phyloP scores from a whole-genome alignment of 1,284 basidiomycete genomes.

The Wolfiporia cocos region DNA sequence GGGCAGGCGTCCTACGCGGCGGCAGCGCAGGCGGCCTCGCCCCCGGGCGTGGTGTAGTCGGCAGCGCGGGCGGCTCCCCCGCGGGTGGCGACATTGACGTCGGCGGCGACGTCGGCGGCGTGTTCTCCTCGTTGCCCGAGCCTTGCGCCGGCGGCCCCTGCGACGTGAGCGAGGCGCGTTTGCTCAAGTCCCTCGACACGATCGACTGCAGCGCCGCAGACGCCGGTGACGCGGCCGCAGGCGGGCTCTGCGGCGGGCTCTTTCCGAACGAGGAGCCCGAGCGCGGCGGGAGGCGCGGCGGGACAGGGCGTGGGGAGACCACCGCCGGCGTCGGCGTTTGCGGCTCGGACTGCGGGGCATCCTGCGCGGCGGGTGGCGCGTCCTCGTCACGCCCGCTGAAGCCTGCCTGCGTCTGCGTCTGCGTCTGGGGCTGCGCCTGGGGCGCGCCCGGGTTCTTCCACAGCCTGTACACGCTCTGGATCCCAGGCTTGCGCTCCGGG shows the following conservation, averaged over 20 bases:
- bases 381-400: conserved; percentile 26
- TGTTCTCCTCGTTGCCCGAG: conserved; percentile 5
- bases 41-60: conserved; percentile 3
- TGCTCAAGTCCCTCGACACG: conserved; percentile 38
- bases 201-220: conserved; percentile 51
- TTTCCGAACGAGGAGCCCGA: conserved; percentile 28
- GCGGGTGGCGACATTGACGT: not conserved
- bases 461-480: conserved; percentile 63
- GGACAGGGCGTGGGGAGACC: conserved; percentile 26
- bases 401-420: conserved; percentile 17
- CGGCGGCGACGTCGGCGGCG: conserved; percentile 1
- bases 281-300: conserved; percentile 58
- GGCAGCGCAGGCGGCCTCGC: conserved; percentile 30
- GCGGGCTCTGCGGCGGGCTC: conserved; percentile 18
- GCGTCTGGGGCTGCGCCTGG: conserved; percentile 17
- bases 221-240: conserved; percentile 31
- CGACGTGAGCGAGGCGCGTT: conserved; percentile 20
- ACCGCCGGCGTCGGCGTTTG: conserved; percentile 1
- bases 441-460: conserved; percentile 48
- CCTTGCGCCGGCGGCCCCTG: no score
- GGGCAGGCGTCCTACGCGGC: conserved; percentile 24
- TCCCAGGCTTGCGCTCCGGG: conserved; percentile 43
- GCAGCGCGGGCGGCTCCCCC: not conserved
- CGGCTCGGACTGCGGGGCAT: conserved; percentile 6
- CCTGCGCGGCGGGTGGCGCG: conserved; percentile 14